phyloP scores from a whole-genome alignment of 768 basidiomycete species.

The Lepiota brunneoincarnata region DNA sequence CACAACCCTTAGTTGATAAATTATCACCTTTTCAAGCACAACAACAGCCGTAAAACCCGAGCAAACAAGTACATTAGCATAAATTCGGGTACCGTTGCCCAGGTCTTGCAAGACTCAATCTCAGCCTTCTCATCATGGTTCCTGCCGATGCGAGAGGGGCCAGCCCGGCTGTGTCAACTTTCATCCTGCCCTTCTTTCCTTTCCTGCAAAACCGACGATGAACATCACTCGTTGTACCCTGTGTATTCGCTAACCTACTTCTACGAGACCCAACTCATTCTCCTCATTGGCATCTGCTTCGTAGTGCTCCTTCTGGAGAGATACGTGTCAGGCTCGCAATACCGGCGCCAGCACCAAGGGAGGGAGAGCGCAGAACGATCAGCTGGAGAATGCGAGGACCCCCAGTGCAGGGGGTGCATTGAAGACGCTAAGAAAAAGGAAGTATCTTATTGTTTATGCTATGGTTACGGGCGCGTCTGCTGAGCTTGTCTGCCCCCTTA shows the following conservation, averaged over 20 bases:
- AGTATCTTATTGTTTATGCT: constrained; percentile 66
- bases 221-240: background rate
- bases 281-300: constrained; percentile 20
- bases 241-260: constrained; percentile 10
- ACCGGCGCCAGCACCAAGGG: background rate
- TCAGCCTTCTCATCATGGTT: too few relatives aligned
- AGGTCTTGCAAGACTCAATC: too few relatives aligned
- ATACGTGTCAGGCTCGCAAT: constrained; percentile 15
- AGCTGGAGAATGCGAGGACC: constrained; percentile 15
- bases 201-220: background rate
- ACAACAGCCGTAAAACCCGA: too few relatives aligned
- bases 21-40: too few relatives aligned
- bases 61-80: too few relatives aligned
- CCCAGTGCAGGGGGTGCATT: constrained; percentile 14
- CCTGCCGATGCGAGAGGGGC: too few relatives aligned
- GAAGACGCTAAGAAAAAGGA: constrained; percentile 27
- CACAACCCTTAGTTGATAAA: too few relatives aligned
- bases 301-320: constrained; percentile 19
- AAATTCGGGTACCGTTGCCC: too few relatives aligned
- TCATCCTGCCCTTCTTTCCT: too few relatives aligned
- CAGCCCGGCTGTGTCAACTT: too few relatives aligned
- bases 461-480: constrained; percentile 64
- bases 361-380: constrained; percentile 18
- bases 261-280: constrained; percentile 25
- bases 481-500: background rate